Evolutionary conservation across 2,329 filamentous ascomycete species (phyloP).

Genomic region (Diplodia corticola): DNA sequence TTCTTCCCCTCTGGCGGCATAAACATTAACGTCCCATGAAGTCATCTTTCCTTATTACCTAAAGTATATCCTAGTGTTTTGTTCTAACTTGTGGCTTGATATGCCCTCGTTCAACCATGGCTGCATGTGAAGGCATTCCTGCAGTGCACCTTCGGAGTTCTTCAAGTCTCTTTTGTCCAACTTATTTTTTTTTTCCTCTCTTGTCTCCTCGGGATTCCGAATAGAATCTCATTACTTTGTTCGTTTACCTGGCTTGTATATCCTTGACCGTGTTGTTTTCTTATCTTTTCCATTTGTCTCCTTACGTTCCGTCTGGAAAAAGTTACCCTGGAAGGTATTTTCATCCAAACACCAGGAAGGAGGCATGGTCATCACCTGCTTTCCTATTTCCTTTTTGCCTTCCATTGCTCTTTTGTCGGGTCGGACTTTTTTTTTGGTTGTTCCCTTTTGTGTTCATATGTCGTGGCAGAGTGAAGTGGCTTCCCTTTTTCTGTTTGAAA

Average conservation of each 20-base stretch:
- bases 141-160: conserved; percentile 4
- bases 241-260: not conserved
- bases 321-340: conserved; percentile 6
- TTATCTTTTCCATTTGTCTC: not conserved
- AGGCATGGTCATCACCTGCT: not conserved
- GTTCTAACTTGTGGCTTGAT: not conserved
- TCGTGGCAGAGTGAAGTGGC: not conserved
- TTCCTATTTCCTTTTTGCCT: not conserved
- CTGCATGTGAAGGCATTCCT: not conserved
- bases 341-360: not conserved
- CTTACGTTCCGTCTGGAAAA: not conserved
- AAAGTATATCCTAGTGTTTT: not conserved
- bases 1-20: conserved; percentile 11
- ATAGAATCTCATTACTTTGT: not conserved
- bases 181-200: not conserved
- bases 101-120: not conserved
- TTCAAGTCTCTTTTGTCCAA: not conserved
- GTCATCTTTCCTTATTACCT: not conserved
- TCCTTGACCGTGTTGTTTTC: not conserved
- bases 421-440: not conserved
- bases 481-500: not conserved
- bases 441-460: not conserved
- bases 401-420: not conserved
- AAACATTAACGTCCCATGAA: not conserved
- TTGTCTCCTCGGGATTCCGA: not conserved